phyloP scores from a whole-genome alignment of 495 filamentous ascomycete species.

The Xylaria palmicola region DNA sequence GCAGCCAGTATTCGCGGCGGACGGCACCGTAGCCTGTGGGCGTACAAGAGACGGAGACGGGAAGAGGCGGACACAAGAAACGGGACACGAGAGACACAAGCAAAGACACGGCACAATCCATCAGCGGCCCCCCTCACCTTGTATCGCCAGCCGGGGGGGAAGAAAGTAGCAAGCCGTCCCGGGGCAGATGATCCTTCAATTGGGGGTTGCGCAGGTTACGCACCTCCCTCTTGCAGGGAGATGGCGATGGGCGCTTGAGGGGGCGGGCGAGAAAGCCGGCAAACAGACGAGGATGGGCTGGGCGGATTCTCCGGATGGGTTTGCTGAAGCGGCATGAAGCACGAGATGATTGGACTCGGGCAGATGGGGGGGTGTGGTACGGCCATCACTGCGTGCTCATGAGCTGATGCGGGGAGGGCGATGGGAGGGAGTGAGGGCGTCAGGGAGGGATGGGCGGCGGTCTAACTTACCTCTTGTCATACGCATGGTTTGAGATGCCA shows the following conservation, averaged over 20 bases:
- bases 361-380: conserved; percentile 4
- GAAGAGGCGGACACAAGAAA: background rate
- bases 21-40: background rate
- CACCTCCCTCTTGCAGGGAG: conserved; percentile 8
- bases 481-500: too few relatives aligned
- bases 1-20: too few relatives aligned
- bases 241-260: conserved; percentile 8
- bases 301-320: background rate
- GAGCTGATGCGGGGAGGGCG: conserved; percentile 8
- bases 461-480: background rate
- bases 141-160: too few relatives aligned
- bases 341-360: conserved; percentile 3
- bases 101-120: background rate
- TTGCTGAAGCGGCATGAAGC: conserved; percentile 2
- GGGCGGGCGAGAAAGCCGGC: background rate
- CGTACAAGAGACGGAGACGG: background rate
- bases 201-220: conserved; percentile 9
- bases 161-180: too few relatives aligned
- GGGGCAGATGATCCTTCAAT: too few relatives aligned
- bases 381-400: background rate
- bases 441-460: background rate
- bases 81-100: background rate
- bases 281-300: background rate
- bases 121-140: background rate
- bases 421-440: too few relatives aligned